Evolutionary conservation across 768 basidiomycete species (phyloP), one percentile per base, ranked within the genome.

Genomic region (Mycena rebaudengoi): DNA sequence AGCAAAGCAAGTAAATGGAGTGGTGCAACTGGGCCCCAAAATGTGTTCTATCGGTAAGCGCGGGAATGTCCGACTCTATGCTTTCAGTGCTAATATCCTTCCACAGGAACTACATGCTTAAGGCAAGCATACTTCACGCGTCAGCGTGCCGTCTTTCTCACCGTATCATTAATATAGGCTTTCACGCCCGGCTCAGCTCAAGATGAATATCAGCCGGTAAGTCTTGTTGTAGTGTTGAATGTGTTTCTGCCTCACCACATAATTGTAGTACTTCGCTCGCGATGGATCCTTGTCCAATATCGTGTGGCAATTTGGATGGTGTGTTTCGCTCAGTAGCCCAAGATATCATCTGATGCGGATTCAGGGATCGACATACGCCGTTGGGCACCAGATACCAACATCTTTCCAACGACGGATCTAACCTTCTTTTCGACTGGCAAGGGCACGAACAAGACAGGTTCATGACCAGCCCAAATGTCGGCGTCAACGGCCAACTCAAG

Each of bases 1-100:
- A 50, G 50, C 37, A 66, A 66, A 30, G 65, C 65, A 13, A 56
- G 52, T 40, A 66, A 66, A 51, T 66, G 65, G 65, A 48, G 41
- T 18, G 65, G 65, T 37, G 65, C 60, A 12, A 62, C 60, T 5
- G 60, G 60, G 25, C 53, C 39, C 18, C 58, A 65, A 41, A 65
- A 65, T 23, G 59, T 65, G 16, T 65, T 65, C 35, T 65, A 65
- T 29, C 44, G 63, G 43, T 60, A 61, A 45, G 25, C 13, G n/a
- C n/a, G n/a, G n/a, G n/a, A n/a, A n/a, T n/a, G n/a, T n/a, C n/a
- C n/a, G n/a, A n/a, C n/a, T n/a, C n/a, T n/a, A n/a, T n/a, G n/a
- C n/a, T n/a, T n/a, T n/a, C n/a, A n/a, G n/a, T n/a, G n/a, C n/a
- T n/a, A n/a, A n/a, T n/a, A n/a, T n/a, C n/a, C n/a, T n/a, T n/a